Conservation (phyloP, 345 rosid genomes). For the Cardamine resedifolia region DNA sequence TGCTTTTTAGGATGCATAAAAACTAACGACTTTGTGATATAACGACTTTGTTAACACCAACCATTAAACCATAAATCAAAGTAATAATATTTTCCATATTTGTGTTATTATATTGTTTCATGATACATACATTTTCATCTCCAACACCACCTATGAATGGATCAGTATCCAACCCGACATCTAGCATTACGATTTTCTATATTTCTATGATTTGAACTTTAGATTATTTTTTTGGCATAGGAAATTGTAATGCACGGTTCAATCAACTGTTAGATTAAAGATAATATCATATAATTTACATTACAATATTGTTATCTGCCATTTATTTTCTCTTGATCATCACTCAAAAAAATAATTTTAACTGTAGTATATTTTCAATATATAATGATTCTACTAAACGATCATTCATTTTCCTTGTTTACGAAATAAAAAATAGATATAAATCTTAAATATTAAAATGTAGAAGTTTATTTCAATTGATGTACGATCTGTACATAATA, state of each 20-base stretch:
- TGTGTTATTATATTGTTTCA: slow-evolving; percentile 8
- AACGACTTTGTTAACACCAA: too few relatives aligned
- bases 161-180: not conserved
- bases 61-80: not conserved
- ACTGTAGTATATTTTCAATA: not conserved
- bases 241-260: not conserved
- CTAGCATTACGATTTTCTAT: not conserved
- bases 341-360: not conserved
- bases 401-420: not conserved
- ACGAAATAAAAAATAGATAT: not conserved
- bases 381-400: not conserved
- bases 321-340: not conserved
- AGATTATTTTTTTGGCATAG: not conserved
- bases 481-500: not conserved
- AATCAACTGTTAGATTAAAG: not conserved
- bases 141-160: not conserved
- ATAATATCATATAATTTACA: not conserved
- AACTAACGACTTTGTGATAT: too few relatives aligned
- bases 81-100: not conserved
- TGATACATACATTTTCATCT: not conserved
- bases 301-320: not conserved
- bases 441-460: not conserved
- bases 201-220: not conserved
- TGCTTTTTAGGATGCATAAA: too few relatives aligned
- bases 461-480: not conserved